Evolutionary conservation across 768 basidiomycete species (phyloP).

Genomic region (Harrya chromipes): DNA sequence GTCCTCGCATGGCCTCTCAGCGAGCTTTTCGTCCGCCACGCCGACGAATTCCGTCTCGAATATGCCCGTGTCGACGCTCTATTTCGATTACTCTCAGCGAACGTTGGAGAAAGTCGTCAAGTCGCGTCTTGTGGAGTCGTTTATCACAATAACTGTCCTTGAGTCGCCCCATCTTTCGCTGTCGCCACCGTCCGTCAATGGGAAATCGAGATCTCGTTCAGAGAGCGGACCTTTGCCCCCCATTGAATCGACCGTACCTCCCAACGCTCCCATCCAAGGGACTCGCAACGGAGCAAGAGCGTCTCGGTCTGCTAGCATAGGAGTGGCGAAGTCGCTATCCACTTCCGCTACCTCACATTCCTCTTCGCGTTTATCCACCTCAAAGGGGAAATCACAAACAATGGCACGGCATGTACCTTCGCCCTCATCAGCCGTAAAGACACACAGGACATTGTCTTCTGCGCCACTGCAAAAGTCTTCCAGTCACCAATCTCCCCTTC

Average conservation of each 20-base stretch:
- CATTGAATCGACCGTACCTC: background rate
- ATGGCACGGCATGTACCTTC: conserved; percentile 18
- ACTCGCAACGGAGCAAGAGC: conserved; percentile 13
- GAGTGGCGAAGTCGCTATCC: conserved; percentile 16
- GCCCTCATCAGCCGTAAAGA: conserved; percentile 15
- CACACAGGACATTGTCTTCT: conserved; percentile 25
- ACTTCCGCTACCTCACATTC: conserved; percentile 2
- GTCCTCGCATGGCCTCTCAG: conserved; percentile 35
- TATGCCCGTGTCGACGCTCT: conserved; percentile 31
- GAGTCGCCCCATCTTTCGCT: conserved; percentile 22
- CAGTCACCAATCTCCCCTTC: conserved; percentile 23
- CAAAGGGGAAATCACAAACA: conserved; percentile 17
- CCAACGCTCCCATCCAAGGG: conserved; percentile 3
- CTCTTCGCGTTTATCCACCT: conserved; percentile 8
- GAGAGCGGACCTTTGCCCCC: conserved; percentile 25
- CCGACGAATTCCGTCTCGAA: conserved; percentile 7
- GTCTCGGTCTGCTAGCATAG: conserved; percentile 16
- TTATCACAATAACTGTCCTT: conserved; percentile 55
- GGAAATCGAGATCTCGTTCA: conserved; percentile 21
- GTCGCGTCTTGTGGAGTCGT: conserved; percentile 77
- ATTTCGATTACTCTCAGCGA: conserved; percentile 63
- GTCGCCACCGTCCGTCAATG: conserved; percentile 27
- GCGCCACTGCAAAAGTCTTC: conserved; percentile 23
- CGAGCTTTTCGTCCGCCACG: conserved; percentile 6
- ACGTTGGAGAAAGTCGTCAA: conserved; percentile 67